Evolutionary conservation across 164 flowering plant genomes (phyloP), one percentile per base, ranked within the genome.

Genomic region (Liriodendron chinense): DNA sequence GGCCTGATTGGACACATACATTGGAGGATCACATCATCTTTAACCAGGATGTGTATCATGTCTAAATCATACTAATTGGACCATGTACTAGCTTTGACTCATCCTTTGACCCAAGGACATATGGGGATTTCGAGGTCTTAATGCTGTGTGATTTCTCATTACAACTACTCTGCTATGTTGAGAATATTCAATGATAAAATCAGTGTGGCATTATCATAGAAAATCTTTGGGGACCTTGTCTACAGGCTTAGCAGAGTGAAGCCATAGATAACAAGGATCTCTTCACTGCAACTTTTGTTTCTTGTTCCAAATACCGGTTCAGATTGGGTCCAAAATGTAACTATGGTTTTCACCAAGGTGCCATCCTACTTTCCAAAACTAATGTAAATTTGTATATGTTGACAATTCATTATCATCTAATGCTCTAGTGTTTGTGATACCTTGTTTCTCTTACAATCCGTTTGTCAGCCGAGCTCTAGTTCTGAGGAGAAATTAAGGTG

Each of bases 261-360:
- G 79, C 79, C 59, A 77, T 72, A 72, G 79, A 77, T 1, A 77
- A 72, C 67, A 72, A 66, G 67, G 79, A 77, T 65, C 47, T 77
- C 59, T 66, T 68, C 2, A 18, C 72, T 21, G 75, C 75, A 34
- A 65, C 72, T 72, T 72, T 71, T 34, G 75, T 72, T 34, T 57
- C 79, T 77, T 22, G 79, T 72, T 59, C 71, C 76, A 20, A 77
- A 68, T 53, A 26, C 68, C 34, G 20, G 34, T 28, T 12, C 72
- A 6, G 79, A 67, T 43, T 77, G 79, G 79, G 57, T 77, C 65
- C 73, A 77, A 23, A 77, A 77, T 77, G 75, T 68, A 43, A 77
- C 66, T 24, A 6, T 22, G 16, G 79, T 75, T 23, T 77, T 77
- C 76, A 72, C 25, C 66, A 77, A 72, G 79, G 79, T 66, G 16